These are phyloP conservation scores for Phytophthora ohioensis DNA, from an alignment of 352 stramenopile genomes.

Conservation along the genomic window DNA sequence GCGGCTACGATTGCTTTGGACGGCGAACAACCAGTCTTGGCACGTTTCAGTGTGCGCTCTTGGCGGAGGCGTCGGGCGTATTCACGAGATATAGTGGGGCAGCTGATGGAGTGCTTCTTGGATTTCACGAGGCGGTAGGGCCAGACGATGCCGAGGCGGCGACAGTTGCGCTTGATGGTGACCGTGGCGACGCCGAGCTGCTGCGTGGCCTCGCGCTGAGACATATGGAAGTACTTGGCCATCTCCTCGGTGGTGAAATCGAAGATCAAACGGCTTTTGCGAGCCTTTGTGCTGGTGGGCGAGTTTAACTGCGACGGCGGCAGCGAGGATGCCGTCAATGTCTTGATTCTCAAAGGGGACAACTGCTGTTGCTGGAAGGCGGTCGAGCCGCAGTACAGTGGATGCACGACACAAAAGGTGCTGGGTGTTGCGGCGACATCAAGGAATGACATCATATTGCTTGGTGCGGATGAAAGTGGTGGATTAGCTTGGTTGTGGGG, in stretches of 20 bases:
- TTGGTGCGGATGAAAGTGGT: background rate
- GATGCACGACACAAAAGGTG: constrained; percentile 27
- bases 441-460: constrained; percentile 27
- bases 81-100: constrained; percentile 46
- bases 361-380: constrained; percentile 9
- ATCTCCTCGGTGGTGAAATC: constrained; percentile 66
- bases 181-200: constrained; percentile 66
- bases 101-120: constrained; percentile 52
- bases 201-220: constrained; percentile 59
- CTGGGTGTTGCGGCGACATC: constrained; percentile 9
- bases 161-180: constrained; percentile 71
- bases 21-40: constrained; percentile 40
- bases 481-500: constrained; percentile 1
- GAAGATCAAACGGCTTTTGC: constrained; percentile 62
- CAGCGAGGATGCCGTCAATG: constrained; percentile 3
- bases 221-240: constrained; percentile 68
- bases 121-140: constrained; percentile 63
- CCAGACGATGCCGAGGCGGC: constrained; percentile 65
- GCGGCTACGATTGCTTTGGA: constrained; percentile 23
- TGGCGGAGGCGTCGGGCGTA: constrained; percentile 46
- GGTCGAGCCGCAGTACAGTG: background rate
- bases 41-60: constrained; percentile 41
- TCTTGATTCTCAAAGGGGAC: constrained; percentile 12
- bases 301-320: constrained; percentile 22
- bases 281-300: constrained; percentile 39